Evolutionary conservation across 2,329 filamentous ascomycete species (phyloP).

Genomic region (Paradendryphiella salina): DNA sequence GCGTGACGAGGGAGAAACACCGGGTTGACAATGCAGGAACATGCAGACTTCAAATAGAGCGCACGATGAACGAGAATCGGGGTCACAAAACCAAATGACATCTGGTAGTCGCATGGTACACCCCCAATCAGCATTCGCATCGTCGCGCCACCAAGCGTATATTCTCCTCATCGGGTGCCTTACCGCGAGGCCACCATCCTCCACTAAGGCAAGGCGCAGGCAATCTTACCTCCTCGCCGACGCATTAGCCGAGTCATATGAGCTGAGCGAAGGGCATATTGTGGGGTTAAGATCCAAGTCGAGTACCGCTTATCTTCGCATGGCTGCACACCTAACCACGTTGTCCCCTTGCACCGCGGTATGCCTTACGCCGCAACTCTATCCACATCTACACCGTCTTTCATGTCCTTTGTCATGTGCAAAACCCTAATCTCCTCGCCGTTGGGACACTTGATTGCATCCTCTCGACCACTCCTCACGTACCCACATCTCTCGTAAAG

Average conservation of each 20-base stretch:
- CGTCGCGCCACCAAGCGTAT: slow-evolving; percentile 5
- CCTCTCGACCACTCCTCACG: slow-evolving; percentile 39
- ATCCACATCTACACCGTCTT: not conserved
- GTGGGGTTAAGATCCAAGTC: not conserved
- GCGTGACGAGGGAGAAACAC: not conserved
- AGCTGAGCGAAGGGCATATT: not conserved
- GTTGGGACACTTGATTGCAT: slow-evolving; percentile 41
- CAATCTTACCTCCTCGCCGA: slow-evolving; percentile 3
- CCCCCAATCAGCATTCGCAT: slow-evolving; percentile 4
- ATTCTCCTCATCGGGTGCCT: slow-evolving; percentile 18
- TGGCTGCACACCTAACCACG: not conserved
- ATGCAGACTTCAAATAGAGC: slow-evolving; percentile 1
- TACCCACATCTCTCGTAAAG: slow-evolving; percentile 46
- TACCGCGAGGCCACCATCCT: slow-evolving; percentile 17
- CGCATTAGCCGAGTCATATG: slow-evolving; percentile 14
- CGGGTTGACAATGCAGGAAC: not conserved
- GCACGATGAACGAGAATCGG: not conserved
- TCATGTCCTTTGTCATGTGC: slow-evolving; percentile 43
- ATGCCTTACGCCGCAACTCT: not conserved
- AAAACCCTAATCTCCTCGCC: slow-evolving; percentile 39
- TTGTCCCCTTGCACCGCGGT: not conserved
- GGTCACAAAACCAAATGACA: not conserved
- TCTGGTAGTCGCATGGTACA: not conserved
- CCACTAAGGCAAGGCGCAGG: slow-evolving; percentile 10
- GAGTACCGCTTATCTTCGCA: not conserved